Evolutionary conservation across 768 basidiomycete genomes (phyloP), one percentile per base, ranked within the genome.

Genomic region (Termitomyces bulborhizus): DNA sequence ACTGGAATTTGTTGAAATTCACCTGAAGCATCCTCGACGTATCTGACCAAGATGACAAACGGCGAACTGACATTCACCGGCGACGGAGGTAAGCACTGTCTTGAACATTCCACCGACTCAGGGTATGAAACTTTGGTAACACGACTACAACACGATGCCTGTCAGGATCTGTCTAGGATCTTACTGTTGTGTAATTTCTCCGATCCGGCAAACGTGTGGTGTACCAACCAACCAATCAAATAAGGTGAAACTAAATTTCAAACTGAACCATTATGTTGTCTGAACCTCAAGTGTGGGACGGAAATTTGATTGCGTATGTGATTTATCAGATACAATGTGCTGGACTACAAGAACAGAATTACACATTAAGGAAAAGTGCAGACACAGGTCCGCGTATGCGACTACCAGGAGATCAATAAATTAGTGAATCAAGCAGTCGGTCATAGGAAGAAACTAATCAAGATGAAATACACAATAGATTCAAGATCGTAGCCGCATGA

Each of bases 121-220:
- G 18, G 18, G 12, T 18, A 27, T 5, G 9, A 29, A 46, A 46
- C 31, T 45, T 32, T 32, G 21, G 32, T 1, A 52, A 51, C 60
- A 58, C 56, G 56, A 60, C 42, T 36, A 46, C 16, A 36, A 46
- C 60, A 59, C 55, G 57, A 57, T 53, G 55, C 9, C 46, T 31
- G 36, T 36, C 34, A 46, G 29, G 44, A 34, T 34, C 11, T 34
- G 12, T 3, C 31, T 1, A 46, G 29, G 44, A 34, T 34, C 11
- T 34, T 34, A 3, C 31, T 2, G 34, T 34, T 13, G 4, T 13
- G 13, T 13, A 13, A 34, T 4, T 34, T 34, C 34, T 13, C 54
- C 54, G 51, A 55, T 26, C 31, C 42, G 44, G 51, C 45, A 50
- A 53, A 53, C 51, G 54, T 18, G 48, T 40, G 16, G 6, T 29